These are phyloP conservation scores for Podospora pseudoanserina DNA, from an alignment of 495 filamentous ascomycete species.

Conservation along the genomic window DNA sequence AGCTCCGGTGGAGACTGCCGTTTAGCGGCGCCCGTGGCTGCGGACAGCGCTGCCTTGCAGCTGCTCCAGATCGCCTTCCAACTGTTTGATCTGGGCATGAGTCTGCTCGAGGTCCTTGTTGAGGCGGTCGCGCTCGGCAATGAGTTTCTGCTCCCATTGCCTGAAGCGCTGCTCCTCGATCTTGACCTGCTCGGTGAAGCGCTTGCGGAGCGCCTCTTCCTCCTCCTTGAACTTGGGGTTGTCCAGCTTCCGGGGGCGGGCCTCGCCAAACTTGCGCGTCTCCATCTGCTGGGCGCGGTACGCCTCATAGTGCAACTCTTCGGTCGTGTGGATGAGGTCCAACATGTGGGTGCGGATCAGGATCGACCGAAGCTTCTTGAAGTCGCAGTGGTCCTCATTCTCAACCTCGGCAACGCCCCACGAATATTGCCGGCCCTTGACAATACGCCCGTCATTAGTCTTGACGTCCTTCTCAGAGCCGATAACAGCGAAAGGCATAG, in stretches of 20 bases:
- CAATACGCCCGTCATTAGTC: conserved; percentile 88
- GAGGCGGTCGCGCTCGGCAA: conserved; percentile 92
- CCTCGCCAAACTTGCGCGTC: conserved; percentile 98
- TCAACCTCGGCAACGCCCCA: conserved; percentile 99
- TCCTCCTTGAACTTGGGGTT: conserved; percentile 99
- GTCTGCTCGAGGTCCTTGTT: conserved; percentile 99
- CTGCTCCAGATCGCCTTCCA: conserved; percentile 87
- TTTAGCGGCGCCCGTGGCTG: conserved; percentile 93
- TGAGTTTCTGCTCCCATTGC: conserved; percentile 99
- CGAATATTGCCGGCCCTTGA: conserved; percentile 97
- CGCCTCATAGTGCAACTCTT: conserved; percentile 97
- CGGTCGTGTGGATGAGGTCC: conserved; percentile 97
- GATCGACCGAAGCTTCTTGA: conserved; percentile 99
- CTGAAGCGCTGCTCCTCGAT: conserved; percentile 98
- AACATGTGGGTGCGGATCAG: conserved; percentile 99
- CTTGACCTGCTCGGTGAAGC: conserved; percentile 99
- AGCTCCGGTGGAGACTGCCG: background rate
- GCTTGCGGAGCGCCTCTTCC: conserved; percentile 94
- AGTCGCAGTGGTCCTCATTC: conserved; percentile 99
- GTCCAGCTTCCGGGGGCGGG: conserved; percentile 92
- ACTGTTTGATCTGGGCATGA: conserved; percentile 93
- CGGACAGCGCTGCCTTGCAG: conserved; percentile 90
- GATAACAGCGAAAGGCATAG: conserved; percentile 98
- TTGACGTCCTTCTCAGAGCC: conserved; percentile 99
- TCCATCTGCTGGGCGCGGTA: conserved; percentile 99